phyloP scores from a whole-genome alignment of 2,329 filamentous ascomycete genomes.

The Fonsecaea nubica region DNA sequence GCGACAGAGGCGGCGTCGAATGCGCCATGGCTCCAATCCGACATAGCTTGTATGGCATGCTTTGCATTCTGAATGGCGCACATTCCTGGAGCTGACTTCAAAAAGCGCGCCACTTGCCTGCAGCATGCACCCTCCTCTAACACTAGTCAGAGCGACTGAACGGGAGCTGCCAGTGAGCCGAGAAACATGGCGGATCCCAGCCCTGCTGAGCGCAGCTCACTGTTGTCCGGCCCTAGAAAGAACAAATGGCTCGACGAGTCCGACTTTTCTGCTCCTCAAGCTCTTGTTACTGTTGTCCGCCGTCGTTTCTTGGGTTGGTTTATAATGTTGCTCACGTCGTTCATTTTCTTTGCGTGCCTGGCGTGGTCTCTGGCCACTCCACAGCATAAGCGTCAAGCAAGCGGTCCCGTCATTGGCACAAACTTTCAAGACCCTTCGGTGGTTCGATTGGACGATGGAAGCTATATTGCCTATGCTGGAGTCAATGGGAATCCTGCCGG shows the following conservation, averaged over 20 bases:
- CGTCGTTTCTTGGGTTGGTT: constrained; percentile 18
- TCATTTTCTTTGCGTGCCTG: constrained; percentile 28
- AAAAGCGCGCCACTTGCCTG: constrained; percentile 14
- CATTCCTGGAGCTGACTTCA: constrained; percentile 16
- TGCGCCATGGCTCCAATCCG: constrained; percentile 8
- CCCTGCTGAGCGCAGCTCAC: constrained; percentile 13
- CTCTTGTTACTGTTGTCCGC: constrained; percentile 9
- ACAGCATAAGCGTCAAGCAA: constrained; percentile 24
- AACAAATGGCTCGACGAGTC: constrained; percentile 25
- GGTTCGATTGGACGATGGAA: constrained; percentile 53
- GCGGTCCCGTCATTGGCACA: constrained; percentile 37
- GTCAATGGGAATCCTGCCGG: constrained; percentile 43
- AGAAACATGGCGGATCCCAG: constrained; percentile 13
- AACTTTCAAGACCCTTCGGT: constrained; percentile 65
- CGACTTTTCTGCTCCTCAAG: constrained; percentile 16
- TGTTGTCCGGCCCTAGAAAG: constrained; percentile 21
- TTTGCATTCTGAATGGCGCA: constrained; percentile 23
- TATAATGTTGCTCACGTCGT: constrained; percentile 25
- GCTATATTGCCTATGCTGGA: constrained; percentile 62
- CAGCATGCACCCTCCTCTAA: constrained; percentile 9
- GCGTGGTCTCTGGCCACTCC: constrained; percentile 25
- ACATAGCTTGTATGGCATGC: constrained; percentile 22
- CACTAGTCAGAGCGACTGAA: constrained; percentile 6
- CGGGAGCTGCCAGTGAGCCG: constrained; percentile 1
- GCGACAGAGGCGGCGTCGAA: constrained; percentile 10